Base-by-base conservation (phyloP, 2,329 filamentous ascomycete genomes). In the Incumbomyces lentus region DNA sequence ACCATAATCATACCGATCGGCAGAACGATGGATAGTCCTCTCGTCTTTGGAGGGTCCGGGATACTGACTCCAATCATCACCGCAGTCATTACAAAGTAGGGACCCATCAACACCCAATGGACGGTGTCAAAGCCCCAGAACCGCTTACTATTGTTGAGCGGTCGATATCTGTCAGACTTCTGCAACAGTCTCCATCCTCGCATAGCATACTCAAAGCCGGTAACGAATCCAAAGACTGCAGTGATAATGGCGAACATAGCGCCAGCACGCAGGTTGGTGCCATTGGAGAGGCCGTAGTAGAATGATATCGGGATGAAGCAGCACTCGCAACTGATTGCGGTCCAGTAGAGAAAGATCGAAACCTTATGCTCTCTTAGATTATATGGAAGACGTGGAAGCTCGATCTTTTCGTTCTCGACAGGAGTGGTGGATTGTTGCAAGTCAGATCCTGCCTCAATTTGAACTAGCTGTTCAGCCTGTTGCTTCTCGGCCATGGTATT, bases 1-100 rank as follows among this genome's bases (percentile, higher is more conserved):
- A 44, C 16, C 10, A 44, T 48, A 11, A 52, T 52, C 44, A 54
- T 47, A 11, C 67, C 65, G 18, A 51, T 48, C 18, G 50, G 49
- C 42, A 52, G 49, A 2, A 49, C 47, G n/a, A 53, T 22, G 12
- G 53, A 16, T 31, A 55, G 35, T 35, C 48, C 48, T 32, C 40
- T 39, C 32, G 50, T 38, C 6, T 42, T 47, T 11, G 52, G 47
- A 44, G 49, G 38, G 29, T 48, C 44, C n/a, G 52, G 53, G 19
- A 52, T 48, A 35, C 46, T 47, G 52, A 52, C 52, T 6, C 47
- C 46, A 48, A 55, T 50, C 17, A 52, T 26, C 14, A 54, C 52
- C 37, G 49, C 42, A 13, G 48, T 51, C 50, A 54, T 51, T 18
- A 51, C 40, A 10, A 51, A 52, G 37, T 52, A 51, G 6, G 47